Conservation (phyloP, 768 basidiomycete genomes). For the Trametopsis cervina region DNA sequence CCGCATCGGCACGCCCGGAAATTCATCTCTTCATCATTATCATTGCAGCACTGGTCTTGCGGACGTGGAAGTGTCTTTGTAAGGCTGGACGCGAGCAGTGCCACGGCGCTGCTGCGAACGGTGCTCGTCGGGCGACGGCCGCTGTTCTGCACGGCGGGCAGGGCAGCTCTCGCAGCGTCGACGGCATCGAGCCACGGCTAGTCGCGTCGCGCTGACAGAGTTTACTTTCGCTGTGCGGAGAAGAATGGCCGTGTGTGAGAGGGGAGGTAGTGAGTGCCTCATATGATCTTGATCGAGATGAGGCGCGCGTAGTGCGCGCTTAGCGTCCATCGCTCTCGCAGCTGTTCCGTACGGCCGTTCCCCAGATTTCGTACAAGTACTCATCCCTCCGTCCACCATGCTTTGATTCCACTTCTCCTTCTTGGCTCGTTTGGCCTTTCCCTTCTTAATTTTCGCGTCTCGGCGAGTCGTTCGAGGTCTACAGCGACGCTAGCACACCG, state of each 20-base stretch:
- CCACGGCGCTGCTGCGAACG: too few species aligned
- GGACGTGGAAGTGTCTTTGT: too few species aligned
- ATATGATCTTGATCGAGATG: slow-evolving; percentile 15
- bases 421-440: slow-evolving; percentile 12
- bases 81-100: too few species aligned
- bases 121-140: too few species aligned
- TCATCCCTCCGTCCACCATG: slow-evolving; percentile 12
- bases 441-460: slow-evolving; percentile 8
- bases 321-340: slow-evolving; percentile 11
- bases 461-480: background rate
- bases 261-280: slow-evolving; percentile 9
- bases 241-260: slow-evolving; percentile 26
- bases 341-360: slow-evolving; percentile 21
- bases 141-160: background rate
- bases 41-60: too few species aligned
- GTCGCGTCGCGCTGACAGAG: background rate
- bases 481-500: too few species aligned
- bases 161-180: background rate
- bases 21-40: too few species aligned
- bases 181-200: background rate
- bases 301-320: slow-evolving; percentile 7
- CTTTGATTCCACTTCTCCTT: slow-evolving; percentile 16
- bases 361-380: slow-evolving; percentile 18
- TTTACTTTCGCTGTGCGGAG: too few species aligned
- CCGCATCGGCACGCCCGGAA: too few species aligned